These are phyloP conservation scores for Plasmopara halstedii DNA, from an alignment of 352 stramenopile species.

Conservation along the genomic window DNA sequence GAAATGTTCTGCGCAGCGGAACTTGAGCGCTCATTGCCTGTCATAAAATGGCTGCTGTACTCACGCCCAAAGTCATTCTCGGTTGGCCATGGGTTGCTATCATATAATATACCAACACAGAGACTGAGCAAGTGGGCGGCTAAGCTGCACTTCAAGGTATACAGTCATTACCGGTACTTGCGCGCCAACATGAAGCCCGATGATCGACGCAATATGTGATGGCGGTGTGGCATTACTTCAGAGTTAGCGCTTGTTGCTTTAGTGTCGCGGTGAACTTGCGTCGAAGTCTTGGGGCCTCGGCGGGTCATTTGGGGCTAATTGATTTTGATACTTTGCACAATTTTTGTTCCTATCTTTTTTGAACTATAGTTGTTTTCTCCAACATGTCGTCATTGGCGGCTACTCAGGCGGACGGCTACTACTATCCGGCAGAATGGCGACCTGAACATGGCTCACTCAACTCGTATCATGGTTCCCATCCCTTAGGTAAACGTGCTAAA, in stretches of 20 bases:
- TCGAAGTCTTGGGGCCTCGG: slow-evolving; percentile 38
- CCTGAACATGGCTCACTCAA: slow-evolving; percentile 85
- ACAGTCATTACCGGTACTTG: slow-evolving; percentile 45
- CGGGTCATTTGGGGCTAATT: slow-evolving; percentile 36
- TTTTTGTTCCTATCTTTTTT: neutral
- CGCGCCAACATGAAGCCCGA: slow-evolving; percentile 63
- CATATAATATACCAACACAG: slow-evolving; percentile 1
- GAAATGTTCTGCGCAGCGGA: slow-evolving; percentile 1
- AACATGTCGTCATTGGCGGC: slow-evolving; percentile 95
- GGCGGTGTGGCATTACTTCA: slow-evolving; percentile 48
- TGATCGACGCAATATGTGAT: slow-evolving; percentile 54
- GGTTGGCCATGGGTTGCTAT: slow-evolving; percentile 27
- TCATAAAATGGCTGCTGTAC: slow-evolving; percentile 11
- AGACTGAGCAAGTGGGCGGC: neutral
- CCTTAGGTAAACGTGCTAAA: slow-evolving; percentile 70
- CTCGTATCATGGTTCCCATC: slow-evolving; percentile 67
- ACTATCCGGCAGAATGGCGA: slow-evolving; percentile 91
- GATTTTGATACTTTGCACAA: slow-evolving; percentile 1
- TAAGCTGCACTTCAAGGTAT: slow-evolving; percentile 4
- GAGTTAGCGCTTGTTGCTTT: slow-evolving; percentile 26
- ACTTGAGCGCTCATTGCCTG: slow-evolving; percentile 4
- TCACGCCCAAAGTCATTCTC: slow-evolving; percentile 27
- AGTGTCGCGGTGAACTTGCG: slow-evolving; percentile 36
- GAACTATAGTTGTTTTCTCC: too few relatives aligned
- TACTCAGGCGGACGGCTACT: slow-evolving; percentile 97